phyloP scores from a whole-genome alignment of 306 rosid genomes.

The Vicia faba region DNA sequence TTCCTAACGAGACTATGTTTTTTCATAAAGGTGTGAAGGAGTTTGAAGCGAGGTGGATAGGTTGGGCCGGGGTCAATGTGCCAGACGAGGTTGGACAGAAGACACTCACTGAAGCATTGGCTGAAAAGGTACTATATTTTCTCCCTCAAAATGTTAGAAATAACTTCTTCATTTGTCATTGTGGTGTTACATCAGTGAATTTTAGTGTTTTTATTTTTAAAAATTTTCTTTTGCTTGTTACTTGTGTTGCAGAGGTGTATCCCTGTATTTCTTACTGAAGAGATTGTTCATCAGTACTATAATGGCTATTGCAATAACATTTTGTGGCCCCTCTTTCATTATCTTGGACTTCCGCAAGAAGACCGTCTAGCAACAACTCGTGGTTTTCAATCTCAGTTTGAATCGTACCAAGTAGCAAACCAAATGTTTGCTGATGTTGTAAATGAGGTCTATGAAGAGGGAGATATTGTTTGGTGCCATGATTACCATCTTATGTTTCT shows the following conservation, averaged over 20 bases:
- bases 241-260: constrained; percentile 74
- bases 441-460: constrained; percentile 75
- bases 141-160: constrained; percentile 7
- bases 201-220: constrained; percentile 1
- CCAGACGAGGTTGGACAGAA: constrained; percentile 72
- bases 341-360: constrained; percentile 96
- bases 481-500: constrained; percentile 98
- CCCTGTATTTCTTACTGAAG: constrained; percentile 93
- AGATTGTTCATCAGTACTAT: constrained; percentile 86
- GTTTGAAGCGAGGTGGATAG: constrained; percentile 96
- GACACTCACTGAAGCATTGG: constrained; percentile 78
- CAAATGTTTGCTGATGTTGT: constrained; percentile 94
- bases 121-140: constrained; percentile 74
- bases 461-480: constrained; percentile 96
- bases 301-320: constrained; percentile 97
- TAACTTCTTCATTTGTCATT: constrained; percentile 18
- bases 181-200: constrained; percentile 16
- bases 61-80: constrained; percentile 97
- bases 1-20: constrained; percentile 20
- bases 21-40: constrained; percentile 78
- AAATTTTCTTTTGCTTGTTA: constrained; percentile 39
- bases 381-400: constrained; percentile 90
- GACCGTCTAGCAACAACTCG: constrained; percentile 95
- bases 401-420: constrained; percentile 87
- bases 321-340: constrained; percentile 96